Evolutionary conservation across 768 basidiomycete genomes (phyloP).

Genomic region (Solioccasus polychromus): DNA sequence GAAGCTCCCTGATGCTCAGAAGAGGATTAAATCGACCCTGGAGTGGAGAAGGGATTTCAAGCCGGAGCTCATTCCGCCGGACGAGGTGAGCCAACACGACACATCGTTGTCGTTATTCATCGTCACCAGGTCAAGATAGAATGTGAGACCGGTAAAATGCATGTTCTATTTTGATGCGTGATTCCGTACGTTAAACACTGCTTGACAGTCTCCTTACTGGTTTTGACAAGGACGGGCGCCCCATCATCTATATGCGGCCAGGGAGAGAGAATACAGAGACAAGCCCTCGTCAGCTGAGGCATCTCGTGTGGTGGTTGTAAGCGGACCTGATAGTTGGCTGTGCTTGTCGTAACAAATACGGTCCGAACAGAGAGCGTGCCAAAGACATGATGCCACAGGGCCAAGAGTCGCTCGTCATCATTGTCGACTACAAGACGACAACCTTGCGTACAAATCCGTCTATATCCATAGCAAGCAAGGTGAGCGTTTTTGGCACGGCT

Average conservation of each 20-base stretch:
- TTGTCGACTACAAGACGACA: constrained; percentile 83
- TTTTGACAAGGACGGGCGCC: constrained; percentile 84
- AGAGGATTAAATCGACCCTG: constrained; percentile 71
- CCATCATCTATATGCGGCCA: constrained; percentile 86
- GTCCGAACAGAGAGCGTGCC: constrained; percentile 68
- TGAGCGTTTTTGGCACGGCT: constrained; percentile 17
- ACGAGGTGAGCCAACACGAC: constrained; percentile 45
- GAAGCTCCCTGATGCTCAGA: constrained; percentile 73
- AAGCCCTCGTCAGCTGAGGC: constrained; percentile 73
- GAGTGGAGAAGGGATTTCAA: constrained; percentile 86
- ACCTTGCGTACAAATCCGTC: constrained; percentile 84
- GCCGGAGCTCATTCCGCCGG: constrained; percentile 80
- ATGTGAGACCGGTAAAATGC: constrained; percentile 89
- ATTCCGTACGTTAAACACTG: background rate
- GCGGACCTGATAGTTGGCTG: constrained; percentile 26
- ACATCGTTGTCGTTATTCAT: background rate
- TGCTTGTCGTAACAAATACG: constrained; percentile 9
- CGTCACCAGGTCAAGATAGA: constrained; percentile 60
- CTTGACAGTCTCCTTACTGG: constrained; percentile 67
- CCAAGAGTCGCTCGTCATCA: constrained; percentile 77
- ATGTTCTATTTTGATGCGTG: constrained; percentile 21
- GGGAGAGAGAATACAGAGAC: constrained; percentile 82
- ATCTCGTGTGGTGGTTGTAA: constrained; percentile 85
- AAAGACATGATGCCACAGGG: constrained; percentile 86
- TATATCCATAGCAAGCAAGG: constrained; percentile 75